Conservation (phyloP, 305 asterid genomes). For the Fraxinus xanthoxyloides region DNA sequence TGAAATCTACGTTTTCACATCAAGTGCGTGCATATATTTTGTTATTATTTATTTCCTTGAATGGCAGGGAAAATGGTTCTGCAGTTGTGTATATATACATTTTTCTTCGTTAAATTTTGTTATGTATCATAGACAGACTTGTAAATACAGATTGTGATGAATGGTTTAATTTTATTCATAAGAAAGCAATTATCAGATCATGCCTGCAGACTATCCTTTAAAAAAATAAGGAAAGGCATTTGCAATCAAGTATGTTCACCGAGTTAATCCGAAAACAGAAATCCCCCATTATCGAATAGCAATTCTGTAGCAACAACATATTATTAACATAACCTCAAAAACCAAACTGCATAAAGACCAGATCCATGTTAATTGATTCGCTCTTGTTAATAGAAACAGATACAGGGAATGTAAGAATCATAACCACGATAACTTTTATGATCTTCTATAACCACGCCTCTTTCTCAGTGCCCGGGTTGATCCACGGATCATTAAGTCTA, state of each 20-base stretch:
- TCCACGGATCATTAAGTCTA: neutral
- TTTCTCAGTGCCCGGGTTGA: neutral
- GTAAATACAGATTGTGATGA: neutral
- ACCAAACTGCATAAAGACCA: neutral
- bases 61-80: neutral
- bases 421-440: neutral
- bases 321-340: neutral
- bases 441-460: neutral
- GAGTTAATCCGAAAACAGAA: neutral
- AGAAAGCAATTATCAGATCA: neutral
- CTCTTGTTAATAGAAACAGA: neutral
- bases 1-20: conserved; percentile 6
- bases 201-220: neutral
- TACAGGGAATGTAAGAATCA: neutral
- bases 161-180: neutral
- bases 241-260: neutral
- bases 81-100: neutral
- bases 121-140: neutral
- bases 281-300: neutral
- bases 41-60: conserved; percentile 8
- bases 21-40: conserved; percentile 26
- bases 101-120: neutral
- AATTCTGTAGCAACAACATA: neutral
- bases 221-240: neutral
- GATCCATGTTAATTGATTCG: neutral